Conservation (phyloP, 768 basidiomycete species). For the Hypholoma sublateritium region DNA sequence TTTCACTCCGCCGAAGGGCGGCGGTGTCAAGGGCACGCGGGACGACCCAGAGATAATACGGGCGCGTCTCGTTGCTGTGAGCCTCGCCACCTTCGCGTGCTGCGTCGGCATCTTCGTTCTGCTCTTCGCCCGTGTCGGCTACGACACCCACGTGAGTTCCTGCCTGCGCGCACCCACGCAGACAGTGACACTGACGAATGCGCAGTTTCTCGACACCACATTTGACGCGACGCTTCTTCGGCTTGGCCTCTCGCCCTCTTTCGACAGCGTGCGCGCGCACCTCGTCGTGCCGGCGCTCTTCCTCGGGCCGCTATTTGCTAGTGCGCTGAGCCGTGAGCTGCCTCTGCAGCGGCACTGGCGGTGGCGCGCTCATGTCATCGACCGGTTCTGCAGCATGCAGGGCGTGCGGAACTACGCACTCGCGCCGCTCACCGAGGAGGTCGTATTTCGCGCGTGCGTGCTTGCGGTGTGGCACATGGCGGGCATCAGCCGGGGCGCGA, state of each 20-base stretch:
- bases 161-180: background rate
- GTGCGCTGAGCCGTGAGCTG: constrained; percentile 42
- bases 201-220: constrained; percentile 13
- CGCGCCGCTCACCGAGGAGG: constrained; percentile 86
- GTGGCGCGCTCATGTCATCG: constrained; percentile 36
- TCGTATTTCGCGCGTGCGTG: constrained; percentile 88
- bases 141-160: constrained; percentile 19
- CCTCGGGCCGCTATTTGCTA: constrained; percentile 72
- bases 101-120: constrained; percentile 50
- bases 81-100: constrained; percentile 58
- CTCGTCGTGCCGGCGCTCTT: constrained; percentile 74
- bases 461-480: constrained; percentile 72
- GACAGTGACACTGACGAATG: constrained; percentile 5
- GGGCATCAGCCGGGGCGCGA: constrained; percentile 47
- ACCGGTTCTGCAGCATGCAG: constrained; percentile 46
- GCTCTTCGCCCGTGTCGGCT: constrained; percentile 29
- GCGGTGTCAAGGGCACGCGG: constrained; percentile 35
- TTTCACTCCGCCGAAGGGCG: constrained; percentile 29
- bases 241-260: constrained; percentile 32
- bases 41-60: constrained; percentile 86
- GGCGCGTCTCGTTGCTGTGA: constrained; percentile 72
- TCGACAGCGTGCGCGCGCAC: constrained; percentile 42
- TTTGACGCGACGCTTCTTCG: constrained; percentile 32
- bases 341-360: constrained; percentile 58
- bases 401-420: constrained; percentile 72